Evolutionary conservation across 2,329 filamentous ascomycete species (phyloP).

Genomic region (Trichoderma citrinoviride): DNA sequence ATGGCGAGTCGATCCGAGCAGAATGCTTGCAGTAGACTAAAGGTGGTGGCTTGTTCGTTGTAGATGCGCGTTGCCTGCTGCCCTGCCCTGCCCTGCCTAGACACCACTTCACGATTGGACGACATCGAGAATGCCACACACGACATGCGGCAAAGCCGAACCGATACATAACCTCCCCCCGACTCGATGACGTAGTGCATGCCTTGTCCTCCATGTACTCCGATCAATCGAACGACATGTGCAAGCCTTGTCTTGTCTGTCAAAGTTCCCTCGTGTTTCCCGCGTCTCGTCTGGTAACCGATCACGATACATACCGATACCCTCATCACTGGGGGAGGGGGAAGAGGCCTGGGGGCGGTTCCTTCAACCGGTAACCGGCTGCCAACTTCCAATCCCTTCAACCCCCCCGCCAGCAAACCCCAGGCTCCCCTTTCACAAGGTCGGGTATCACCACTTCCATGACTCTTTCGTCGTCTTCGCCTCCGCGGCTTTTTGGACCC

Average conservation of each 20-base stretch:
- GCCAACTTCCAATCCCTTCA: not conserved
- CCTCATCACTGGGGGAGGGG: not conserved
- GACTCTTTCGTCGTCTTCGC: not conserved
- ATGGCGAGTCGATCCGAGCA: no score
- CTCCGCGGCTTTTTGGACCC: not conserved
- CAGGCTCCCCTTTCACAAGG: not conserved
- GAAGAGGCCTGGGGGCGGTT: no score
- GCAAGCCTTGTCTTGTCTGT: not conserved
- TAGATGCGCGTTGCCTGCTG: no score
- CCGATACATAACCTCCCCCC: not conserved
- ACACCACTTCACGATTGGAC: no score
- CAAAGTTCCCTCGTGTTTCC: not conserved
- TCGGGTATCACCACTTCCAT: not conserved
- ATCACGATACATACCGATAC: not conserved
- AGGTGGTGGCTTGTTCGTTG: no score
- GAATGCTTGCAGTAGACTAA: no score
- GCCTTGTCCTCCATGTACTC: not conserved
- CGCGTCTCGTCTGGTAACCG: not conserved
- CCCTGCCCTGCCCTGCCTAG: no score
- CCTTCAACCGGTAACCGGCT: not conserved
- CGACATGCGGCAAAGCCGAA: constrained; percentile 10
- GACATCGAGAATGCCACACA: not conserved
- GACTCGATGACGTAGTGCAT: constrained; percentile 8
- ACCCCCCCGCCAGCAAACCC: not conserved
- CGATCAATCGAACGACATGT: not conserved